These are phyloP conservation scores for Arachnomyces sp. DNA, from an alignment of 2,329 filamentous ascomycete species.

Conservation along the genomic window DNA sequence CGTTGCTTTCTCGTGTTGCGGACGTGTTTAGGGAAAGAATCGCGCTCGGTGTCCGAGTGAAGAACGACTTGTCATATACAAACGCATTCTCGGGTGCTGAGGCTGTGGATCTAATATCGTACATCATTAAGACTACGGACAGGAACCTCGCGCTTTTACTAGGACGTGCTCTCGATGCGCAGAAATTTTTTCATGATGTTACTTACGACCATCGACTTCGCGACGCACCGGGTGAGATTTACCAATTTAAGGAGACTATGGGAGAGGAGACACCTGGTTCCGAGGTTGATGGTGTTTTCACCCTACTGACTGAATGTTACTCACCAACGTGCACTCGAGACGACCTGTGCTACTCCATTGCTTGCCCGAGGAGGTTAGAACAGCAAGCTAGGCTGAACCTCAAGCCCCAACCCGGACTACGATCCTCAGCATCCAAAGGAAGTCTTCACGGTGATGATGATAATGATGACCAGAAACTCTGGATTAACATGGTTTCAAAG, in stretches of 20 bases:
- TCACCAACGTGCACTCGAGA: constrained; percentile 95
- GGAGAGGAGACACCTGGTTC: constrained; percentile 62
- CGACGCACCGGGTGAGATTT: constrained; percentile 90
- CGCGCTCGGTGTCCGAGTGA: constrained; percentile 74
- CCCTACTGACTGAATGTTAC: constrained; percentile 92
- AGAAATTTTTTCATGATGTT: constrained; percentile 99
- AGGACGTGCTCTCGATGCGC: constrained; percentile 85
- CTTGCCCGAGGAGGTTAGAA: constrained; percentile 84
- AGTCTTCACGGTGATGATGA: constrained; percentile 81
- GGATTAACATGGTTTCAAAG: constrained; percentile 97
- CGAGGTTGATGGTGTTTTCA: constrained; percentile 91
- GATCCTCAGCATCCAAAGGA: constrained; percentile 58
- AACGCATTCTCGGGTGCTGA: constrained; percentile 94
- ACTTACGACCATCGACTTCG: constrained; percentile 93
- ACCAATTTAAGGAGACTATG: constrained; percentile 90
- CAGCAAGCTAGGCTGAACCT: constrained; percentile 91
- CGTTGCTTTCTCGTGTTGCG: constrained; percentile 83
- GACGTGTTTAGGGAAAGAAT: constrained; percentile 89
- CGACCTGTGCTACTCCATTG: constrained; percentile 94
- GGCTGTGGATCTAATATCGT: constrained; percentile 88
- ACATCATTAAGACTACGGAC: constrained; percentile 95
- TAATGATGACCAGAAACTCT: constrained; percentile 92
- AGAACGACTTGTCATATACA: constrained; percentile 95
- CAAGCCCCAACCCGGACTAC: constrained; percentile 82
- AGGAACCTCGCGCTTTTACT: constrained; percentile 85